Conservation (phyloP, 2,329 filamentous ascomycete species). For the Chaetomium olivaceum region DNA sequence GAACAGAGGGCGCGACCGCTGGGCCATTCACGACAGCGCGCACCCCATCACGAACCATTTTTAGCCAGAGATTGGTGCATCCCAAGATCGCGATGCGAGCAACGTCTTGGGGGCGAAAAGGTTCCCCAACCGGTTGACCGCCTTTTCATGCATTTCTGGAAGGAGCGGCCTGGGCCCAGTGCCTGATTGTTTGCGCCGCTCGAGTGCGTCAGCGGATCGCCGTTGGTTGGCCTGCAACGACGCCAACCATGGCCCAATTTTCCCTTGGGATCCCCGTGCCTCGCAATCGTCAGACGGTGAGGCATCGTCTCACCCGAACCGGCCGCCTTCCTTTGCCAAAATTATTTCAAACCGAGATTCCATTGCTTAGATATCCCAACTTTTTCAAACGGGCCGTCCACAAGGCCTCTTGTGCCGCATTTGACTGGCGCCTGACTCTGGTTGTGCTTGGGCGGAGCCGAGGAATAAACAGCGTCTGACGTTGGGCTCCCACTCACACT, state of each 20-base stretch:
- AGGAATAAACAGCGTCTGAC: not conserved
- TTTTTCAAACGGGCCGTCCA: not conserved
- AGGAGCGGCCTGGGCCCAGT: not conserved
- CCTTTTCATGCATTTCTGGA: slow-evolving; percentile 27
- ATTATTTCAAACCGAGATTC: slow-evolving; percentile 11
- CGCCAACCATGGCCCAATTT: not conserved
- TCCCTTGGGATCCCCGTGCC: slow-evolving; percentile 14
- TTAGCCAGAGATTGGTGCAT: not conserved
- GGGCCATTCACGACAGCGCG: not conserved
- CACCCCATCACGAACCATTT: not conserved
- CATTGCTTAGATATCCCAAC: not conserved
- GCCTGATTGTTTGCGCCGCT: slow-evolving; percentile 25
- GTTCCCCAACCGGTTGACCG: slow-evolving; percentile 22
- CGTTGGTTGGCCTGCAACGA: slow-evolving; percentile 21
- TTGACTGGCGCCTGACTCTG: not conserved
- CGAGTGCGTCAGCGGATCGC: slow-evolving; percentile 19
- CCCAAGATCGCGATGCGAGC: not conserved
- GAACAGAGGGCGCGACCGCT: not conserved
- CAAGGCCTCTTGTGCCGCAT: not conserved
- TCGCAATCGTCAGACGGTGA: slow-evolving; percentile 9
- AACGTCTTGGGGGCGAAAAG: not conserved
- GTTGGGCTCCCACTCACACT: not conserved
- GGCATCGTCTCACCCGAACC: slow-evolving; percentile 1
- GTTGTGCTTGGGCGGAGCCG: not conserved
- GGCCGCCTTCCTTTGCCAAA: not conserved